These are phyloP conservation scores for Cruciata laevipes DNA, from an alignment of 257 asterid genomes.

Conservation along the genomic window DNA sequence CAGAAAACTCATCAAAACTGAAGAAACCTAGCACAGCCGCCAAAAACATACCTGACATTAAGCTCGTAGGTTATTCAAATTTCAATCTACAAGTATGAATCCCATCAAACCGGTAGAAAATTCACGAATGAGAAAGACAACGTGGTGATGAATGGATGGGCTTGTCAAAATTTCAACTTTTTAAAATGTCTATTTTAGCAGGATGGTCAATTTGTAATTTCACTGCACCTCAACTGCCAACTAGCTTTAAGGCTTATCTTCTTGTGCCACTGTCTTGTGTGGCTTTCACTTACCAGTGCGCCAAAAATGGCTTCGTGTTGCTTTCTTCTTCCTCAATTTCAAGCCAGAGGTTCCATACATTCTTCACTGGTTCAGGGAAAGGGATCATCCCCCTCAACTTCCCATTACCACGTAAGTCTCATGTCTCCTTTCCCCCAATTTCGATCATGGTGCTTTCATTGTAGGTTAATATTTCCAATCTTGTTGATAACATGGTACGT, in stretches of 20 bases:
- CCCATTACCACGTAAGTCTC: neutral
- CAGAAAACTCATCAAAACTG: neutral
- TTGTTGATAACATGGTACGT: neutral
- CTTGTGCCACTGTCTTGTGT: neutral
- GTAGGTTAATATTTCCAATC: neutral
- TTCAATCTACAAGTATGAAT: no score
- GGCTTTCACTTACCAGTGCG: neutral
- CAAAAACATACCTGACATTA: neutral
- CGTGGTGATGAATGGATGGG: no score
- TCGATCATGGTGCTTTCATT: neutral
- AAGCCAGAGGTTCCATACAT: neutral
- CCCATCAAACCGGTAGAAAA: no score
- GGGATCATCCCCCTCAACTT: neutral
- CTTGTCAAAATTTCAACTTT: neutral
- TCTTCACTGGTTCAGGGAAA: neutral
- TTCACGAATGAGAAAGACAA: no score
- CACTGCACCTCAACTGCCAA: neutral
- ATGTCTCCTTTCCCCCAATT: neutral
- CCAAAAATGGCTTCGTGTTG: slow-evolving; percentile 1
- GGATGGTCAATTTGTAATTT: neutral
- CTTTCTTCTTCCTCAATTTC: slow-evolving; percentile 8
- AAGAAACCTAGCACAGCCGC: no score
- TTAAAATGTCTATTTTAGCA: neutral
- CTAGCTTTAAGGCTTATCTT: neutral
- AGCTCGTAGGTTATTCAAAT: no score